Evolutionary conservation across 2,329 filamentous ascomycete species (phyloP).

Genomic region (Arthrobotrys pseudoclavata): DNA sequence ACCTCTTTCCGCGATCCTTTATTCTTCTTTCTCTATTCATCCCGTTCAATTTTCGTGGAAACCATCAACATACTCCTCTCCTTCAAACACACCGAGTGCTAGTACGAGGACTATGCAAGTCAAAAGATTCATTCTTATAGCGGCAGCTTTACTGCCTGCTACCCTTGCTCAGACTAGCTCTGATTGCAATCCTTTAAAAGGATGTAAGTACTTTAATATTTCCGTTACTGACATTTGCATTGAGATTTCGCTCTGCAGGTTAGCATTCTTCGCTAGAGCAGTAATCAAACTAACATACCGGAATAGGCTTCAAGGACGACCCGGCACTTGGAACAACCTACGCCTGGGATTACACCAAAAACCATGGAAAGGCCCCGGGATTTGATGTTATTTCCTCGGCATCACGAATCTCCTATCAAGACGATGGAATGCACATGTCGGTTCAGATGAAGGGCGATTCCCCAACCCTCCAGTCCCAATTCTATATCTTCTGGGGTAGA

Average conservation of each 20-base stretch:
- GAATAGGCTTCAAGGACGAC: slow-evolving; percentile 56
- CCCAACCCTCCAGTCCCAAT: slow-evolving; percentile 86
- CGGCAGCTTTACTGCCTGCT: slow-evolving; percentile 44
- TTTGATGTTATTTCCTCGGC: slow-evolving; percentile 68
- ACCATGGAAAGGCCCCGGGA: slow-evolving; percentile 62
- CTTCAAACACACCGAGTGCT: slow-evolving; percentile 9
- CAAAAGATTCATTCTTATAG: slow-evolving; percentile 41
- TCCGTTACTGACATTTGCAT: background rate
- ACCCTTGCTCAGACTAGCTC: slow-evolving; percentile 70
- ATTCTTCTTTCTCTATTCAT: background rate
- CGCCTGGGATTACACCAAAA: slow-evolving; percentile 69
- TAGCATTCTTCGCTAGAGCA: background rate
- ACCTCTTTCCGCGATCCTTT: slow-evolving; percentile 6
- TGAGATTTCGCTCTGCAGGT: background rate
- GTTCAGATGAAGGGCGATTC: slow-evolving; percentile 46
- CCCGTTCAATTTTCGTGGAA: background rate
- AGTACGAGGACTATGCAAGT: slow-evolving; percentile 35
- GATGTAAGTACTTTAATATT: slow-evolving; percentile 64
- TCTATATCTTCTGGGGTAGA: slow-evolving; percentile 99
- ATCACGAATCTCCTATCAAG: slow-evolving; percentile 40
- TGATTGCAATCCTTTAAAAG: slow-evolving; percentile 71
- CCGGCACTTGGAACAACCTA: slow-evolving; percentile 63
- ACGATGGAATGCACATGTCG: slow-evolving; percentile 50
- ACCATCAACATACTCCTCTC: slow-evolving; percentile 20
- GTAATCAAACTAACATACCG: slow-evolving; percentile 17